phyloP scores from a whole-genome alignment of 176 grass and related monocot species.

The Thalia dealbata region DNA sequence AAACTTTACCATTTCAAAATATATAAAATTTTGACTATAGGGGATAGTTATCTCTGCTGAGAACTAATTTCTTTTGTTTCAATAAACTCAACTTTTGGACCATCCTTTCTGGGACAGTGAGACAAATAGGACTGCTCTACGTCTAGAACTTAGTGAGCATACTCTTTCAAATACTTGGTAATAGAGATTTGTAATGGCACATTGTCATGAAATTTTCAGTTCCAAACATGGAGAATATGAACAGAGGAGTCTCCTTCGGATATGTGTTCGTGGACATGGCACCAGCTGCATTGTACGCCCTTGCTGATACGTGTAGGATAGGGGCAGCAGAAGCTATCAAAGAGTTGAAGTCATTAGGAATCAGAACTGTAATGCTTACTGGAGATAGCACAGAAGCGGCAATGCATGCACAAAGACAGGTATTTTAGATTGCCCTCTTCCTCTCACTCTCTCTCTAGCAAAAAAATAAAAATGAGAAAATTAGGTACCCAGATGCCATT shows the following conservation, averaged over 20 bases:
- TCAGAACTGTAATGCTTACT: constrained; percentile 55
- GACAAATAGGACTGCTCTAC: neutral
- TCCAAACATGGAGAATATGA: neutral
- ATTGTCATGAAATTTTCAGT: neutral
- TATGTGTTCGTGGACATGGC: constrained; percentile 38
- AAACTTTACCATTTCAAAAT: too few relatives aligned
- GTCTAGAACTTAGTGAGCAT: neutral
- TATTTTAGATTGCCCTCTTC: constrained; percentile 1
- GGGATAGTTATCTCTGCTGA: neutral
- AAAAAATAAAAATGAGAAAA: neutral
- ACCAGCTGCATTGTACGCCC: constrained; percentile 23
- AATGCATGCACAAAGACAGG: constrained; percentile 32
- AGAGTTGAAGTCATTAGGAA: constrained; percentile 48
- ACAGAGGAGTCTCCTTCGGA: constrained; percentile 34
- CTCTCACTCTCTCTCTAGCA: neutral
- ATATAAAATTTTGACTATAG: neutral
- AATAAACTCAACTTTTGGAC: neutral
- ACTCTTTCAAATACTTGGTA: neutral
- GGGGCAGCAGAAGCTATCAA: constrained; percentile 41
- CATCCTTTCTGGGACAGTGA: neutral
- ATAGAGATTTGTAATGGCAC: neutral
- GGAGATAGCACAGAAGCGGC: constrained; percentile 53
- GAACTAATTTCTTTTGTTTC: neutral
- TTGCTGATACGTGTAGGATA: constrained; percentile 43
- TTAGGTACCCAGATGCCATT: neutral